Conservation (phyloP, 768 basidiomycete genomes). For the Pulveroboletus sp. region DNA sequence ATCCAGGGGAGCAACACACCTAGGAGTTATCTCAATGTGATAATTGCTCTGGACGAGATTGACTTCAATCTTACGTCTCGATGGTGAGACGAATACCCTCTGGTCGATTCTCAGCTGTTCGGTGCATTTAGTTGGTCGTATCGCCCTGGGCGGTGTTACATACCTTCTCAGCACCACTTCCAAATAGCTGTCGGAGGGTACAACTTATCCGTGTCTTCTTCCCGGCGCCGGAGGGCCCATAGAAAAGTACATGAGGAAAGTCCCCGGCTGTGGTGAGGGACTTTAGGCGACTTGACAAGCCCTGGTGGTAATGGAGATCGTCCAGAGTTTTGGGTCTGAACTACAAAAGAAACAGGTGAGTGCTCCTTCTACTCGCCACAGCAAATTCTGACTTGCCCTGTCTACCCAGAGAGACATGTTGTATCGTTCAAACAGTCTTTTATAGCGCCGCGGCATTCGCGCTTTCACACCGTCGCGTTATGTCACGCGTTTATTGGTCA, state of each 20-base stretch:
- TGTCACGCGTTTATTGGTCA: constrained; percentile 30
- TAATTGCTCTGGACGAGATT: constrained; percentile 98
- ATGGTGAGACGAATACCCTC: constrained; percentile 90
- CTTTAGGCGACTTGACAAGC: constrained; percentile 71
- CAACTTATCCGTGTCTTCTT: constrained; percentile 97
- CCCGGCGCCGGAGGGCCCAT: constrained; percentile 94
- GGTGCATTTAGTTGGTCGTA: background rate
- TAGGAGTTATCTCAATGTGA: constrained; percentile 96
- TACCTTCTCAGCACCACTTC: constrained; percentile 89
- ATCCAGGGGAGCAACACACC: constrained; percentile 42
- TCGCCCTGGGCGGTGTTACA: constrained; percentile 10
- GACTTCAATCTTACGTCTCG: constrained; percentile 90
- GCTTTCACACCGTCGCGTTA: constrained; percentile 20
- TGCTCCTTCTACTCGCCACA: background rate
- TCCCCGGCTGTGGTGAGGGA: constrained; percentile 85
- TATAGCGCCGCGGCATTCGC: background rate
- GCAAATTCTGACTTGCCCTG: constrained; percentile 23
- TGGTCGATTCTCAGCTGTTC: constrained; percentile 94
- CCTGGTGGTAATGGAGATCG: constrained; percentile 82
- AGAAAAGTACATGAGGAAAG: constrained; percentile 97
- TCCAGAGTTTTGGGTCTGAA: constrained; percentile 82
- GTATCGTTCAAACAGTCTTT: background rate
- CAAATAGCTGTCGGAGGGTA: constrained; percentile 85
- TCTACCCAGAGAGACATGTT: constrained; percentile 70
- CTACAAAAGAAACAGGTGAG: constrained; percentile 36